These are phyloP conservation scores for Fragilaria radians DNA, from an alignment of 108 stramenopile genomes.

Conservation along the genomic window DNA sequence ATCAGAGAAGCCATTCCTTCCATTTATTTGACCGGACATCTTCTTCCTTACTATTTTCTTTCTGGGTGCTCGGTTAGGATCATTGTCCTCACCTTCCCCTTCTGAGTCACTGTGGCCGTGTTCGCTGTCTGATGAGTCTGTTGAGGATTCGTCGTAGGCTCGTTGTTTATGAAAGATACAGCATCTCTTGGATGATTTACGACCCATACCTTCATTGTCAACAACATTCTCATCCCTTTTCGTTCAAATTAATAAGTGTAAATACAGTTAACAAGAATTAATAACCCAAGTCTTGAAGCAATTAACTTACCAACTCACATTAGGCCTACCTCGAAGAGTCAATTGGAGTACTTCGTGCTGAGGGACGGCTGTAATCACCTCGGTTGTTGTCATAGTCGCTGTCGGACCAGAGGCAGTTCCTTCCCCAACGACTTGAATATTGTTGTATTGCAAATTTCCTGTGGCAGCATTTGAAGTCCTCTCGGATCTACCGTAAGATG, in stretches of 20 bases:
- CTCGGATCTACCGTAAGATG: too few species aligned
- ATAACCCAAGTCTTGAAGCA: neutral
- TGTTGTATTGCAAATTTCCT: too few species aligned
- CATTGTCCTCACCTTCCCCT: slow-evolving; percentile 21
- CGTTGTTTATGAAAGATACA: slow-evolving; percentile 95
- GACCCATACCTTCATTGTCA: slow-evolving; percentile 89
- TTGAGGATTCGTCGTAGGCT: slow-evolving; percentile 84
- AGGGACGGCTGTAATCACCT: neutral
- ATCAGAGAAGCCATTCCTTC: slow-evolving; percentile 62
- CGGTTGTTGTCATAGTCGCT: neutral
- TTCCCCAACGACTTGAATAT: too few species aligned
- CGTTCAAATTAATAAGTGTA: neutral
- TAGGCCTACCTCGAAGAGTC: slow-evolving; percentile 6
- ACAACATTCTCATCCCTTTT: slow-evolving; percentile 72
- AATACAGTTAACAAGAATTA: neutral
- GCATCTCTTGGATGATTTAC: slow-evolving; percentile 90
- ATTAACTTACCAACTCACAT: slow-evolving; percentile 7
- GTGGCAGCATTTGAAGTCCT: too few species aligned
- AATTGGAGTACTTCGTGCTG: slow-evolving; percentile 3
- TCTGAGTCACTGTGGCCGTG: slow-evolving; percentile 22
- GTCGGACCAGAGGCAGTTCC: too few species aligned
- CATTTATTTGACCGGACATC: slow-evolving; percentile 25
- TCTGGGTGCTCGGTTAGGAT: slow-evolving; percentile 1
- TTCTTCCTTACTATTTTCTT: slow-evolving; percentile 15
- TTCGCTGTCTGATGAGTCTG: slow-evolving; percentile 67